Evolutionary conservation across 179 eudicot species (phyloP).

Genomic region (Beta corolliflora): DNA sequence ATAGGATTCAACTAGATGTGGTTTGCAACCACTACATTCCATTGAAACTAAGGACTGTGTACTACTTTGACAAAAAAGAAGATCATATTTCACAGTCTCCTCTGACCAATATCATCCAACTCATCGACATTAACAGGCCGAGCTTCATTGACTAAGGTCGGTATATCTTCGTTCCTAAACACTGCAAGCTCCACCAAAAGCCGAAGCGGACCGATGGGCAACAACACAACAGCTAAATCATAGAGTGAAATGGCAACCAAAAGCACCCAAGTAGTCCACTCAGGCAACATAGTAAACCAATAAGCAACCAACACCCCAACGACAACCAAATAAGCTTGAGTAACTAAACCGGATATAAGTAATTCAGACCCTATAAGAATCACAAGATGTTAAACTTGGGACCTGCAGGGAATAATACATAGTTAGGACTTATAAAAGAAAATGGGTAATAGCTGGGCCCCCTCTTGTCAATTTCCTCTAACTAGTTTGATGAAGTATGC

Average conservation of each 20-base stretch:
- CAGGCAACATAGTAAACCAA: conserved; percentile 96
- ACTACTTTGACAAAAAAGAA: too few species aligned
- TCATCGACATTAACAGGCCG: conserved; percentile 59
- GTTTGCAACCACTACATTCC: too few species aligned
- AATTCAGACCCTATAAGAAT: too few species aligned
- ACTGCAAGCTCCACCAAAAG: conserved; percentile 92
- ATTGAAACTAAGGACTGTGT: too few species aligned
- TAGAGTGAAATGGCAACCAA: conserved; percentile 87
- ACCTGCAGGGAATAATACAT: too few species aligned
- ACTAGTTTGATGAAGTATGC: too few species aligned
- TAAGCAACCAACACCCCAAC: conserved; percentile 89
- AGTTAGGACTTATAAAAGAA: too few species aligned
- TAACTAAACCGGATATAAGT: conserved; percentile 32
- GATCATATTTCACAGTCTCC: conserved; percentile 45
- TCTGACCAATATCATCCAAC: conserved; percentile 33
- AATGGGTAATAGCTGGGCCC: too few species aligned
- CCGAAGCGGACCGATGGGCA: conserved; percentile 87
- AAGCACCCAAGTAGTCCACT: conserved; percentile 99
- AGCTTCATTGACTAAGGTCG: conserved; percentile 94
- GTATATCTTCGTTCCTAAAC: conserved; percentile 91
- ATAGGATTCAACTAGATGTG: too few species aligned
- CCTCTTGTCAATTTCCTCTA: too few species aligned
- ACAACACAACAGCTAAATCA: conserved; percentile 93
- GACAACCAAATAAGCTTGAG: conserved; percentile 82
- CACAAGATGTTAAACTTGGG: too few species aligned